phyloP scores from a whole-genome alignment of 768 basidiomycete genomes.

The Pleurotus giganteus region DNA sequence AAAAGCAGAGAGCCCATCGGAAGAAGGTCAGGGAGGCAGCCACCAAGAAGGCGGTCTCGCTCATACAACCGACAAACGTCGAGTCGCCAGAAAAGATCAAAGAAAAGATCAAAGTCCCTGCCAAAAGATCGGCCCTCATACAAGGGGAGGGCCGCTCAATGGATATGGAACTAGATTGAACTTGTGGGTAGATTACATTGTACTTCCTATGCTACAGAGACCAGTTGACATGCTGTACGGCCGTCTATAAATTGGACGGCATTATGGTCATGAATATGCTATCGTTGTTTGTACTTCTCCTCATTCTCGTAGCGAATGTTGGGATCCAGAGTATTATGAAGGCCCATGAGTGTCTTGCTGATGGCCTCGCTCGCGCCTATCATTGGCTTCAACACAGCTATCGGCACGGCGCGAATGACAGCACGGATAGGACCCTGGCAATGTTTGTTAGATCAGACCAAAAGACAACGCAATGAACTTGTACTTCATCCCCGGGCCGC shows the following conservation, averaged over 20 bases:
- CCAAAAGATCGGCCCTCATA: conserved; percentile 72
- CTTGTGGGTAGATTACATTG: neutral
- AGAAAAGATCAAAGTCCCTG: conserved; percentile 77
- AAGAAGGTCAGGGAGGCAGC: conserved; percentile 59
- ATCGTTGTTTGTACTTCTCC: conserved; percentile 91
- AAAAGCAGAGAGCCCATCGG: conserved; percentile 75
- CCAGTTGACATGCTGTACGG: conserved; percentile 7
- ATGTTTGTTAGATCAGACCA: conserved; percentile 10
- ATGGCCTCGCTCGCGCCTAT: conserved; percentile 97
- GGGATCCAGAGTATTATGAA: conserved; percentile 92
- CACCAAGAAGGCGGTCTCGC: conserved; percentile 53
- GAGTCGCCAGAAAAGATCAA: conserved; percentile 46
- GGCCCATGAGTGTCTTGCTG: conserved; percentile 89
- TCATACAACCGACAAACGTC: conserved; percentile 61
- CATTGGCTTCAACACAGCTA: conserved; percentile 96
- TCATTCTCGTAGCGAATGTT: conserved; percentile 78
- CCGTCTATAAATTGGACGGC: conserved; percentile 11
- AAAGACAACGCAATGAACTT: conserved; percentile 17
- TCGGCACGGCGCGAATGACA: conserved; percentile 95
- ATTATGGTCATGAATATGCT: conserved; percentile 20
- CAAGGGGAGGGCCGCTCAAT: conserved; percentile 84
- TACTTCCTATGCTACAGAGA: conserved; percentile 17
- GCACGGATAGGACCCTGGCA: conserved; percentile 86
- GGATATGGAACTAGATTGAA: conserved; percentile 86
- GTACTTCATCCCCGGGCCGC: conserved; percentile 84